A percentile compares a stretch with the other conserved stretches of the same genome.
These are phyloP conservation scores for Neurospora sp. DNA, from an alignment of 495 filamentous ascomycete species.

Conservation along the genomic window DNA sequence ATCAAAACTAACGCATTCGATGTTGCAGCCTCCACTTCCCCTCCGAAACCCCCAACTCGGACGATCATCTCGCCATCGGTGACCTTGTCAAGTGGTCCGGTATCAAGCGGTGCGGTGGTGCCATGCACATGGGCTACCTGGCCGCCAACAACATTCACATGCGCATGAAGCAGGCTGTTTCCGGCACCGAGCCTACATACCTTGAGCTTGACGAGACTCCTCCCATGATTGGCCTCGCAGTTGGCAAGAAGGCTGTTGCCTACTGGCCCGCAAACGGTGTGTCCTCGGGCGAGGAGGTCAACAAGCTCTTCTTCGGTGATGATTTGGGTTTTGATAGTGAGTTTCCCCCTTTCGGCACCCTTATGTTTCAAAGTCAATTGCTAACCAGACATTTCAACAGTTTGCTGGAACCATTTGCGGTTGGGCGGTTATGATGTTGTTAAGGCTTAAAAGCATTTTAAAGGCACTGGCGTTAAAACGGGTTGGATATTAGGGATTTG, in stretches of 20 bases:
- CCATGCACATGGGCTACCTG: constrained; percentile 55
- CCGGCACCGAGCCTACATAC: constrained; percentile 30
- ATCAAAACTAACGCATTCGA: background rate
- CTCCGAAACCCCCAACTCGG: constrained; percentile 35
- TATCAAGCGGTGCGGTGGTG: constrained; percentile 60
- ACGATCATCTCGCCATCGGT: constrained; percentile 49
- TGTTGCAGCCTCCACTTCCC: constrained; percentile 36
- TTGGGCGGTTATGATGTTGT: constrained; percentile 25
- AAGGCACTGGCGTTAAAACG: background rate
- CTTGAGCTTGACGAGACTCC: constrained; percentile 40
- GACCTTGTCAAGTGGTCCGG: constrained; percentile 51
- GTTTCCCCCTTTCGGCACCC: background rate
- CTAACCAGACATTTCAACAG: background rate
- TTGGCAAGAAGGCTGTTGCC: constrained; percentile 53
- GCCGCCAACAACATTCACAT: constrained; percentile 53
- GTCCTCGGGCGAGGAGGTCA: constrained; percentile 45
- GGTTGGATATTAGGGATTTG: background rate
- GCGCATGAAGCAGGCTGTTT: constrained; percentile 34
- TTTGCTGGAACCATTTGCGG: constrained; percentile 47
- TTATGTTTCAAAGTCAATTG: background rate
- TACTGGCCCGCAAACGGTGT: constrained; percentile 45
- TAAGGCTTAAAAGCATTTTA: background rate
- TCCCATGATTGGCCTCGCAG: constrained; percentile 54
- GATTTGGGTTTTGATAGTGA: constrained; percentile 50
- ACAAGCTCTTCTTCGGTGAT: constrained; percentile 52